These are phyloP conservation scores for Ophiosphaerella herpotricha DNA, from an alignment of 2,329 filamentous ascomycete genomes.

Conservation along the genomic window DNA sequence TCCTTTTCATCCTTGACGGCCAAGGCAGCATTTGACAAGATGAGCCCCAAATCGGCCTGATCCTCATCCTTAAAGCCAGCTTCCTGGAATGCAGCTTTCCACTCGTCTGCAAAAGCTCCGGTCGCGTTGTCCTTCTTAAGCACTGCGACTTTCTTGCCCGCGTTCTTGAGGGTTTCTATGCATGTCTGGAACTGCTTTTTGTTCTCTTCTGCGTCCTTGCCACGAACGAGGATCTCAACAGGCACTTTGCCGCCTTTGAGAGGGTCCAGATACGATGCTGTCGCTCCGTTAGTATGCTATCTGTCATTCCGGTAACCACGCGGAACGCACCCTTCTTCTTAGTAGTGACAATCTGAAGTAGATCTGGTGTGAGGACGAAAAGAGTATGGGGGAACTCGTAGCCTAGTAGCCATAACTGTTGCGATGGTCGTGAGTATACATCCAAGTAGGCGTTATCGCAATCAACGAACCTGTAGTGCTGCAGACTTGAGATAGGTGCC, in stretches of 20 bases:
- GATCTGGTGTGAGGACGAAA: constrained; percentile 87
- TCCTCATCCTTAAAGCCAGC: constrained; percentile 79
- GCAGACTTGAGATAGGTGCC: constrained; percentile 94
- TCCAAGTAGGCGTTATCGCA: constrained; percentile 6
- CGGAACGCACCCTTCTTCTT: constrained; percentile 82
- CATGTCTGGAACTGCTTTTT: constrained; percentile 87
- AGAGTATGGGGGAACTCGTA: constrained; percentile 98
- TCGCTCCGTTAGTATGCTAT: constrained; percentile 36
- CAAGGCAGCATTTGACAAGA: constrained; percentile 81
- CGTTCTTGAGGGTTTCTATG: constrained; percentile 81
- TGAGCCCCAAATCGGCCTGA: constrained; percentile 82
- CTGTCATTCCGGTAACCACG: background rate
- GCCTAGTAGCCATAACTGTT: constrained; percentile 93
- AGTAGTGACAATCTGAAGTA: constrained; percentile 90
- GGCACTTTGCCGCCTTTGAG: constrained; percentile 91
- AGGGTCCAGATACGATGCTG: constrained; percentile 90
- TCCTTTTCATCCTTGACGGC: constrained; percentile 95
- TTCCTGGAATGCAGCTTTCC: constrained; percentile 81
- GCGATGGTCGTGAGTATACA: constrained; percentile 28
- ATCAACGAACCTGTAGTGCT: constrained; percentile 78
- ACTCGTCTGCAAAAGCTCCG: constrained; percentile 93
- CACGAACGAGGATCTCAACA: constrained; percentile 86
- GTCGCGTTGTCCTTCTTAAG: constrained; percentile 81
- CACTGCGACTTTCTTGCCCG: constrained; percentile 89
- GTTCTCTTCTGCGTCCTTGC: constrained; percentile 90